A percentile compares a stretch with the other conserved stretches of the same genome.
Conservation (phyloP, 1,139 yeast species). For the Eremothecium coryli region DNA sequence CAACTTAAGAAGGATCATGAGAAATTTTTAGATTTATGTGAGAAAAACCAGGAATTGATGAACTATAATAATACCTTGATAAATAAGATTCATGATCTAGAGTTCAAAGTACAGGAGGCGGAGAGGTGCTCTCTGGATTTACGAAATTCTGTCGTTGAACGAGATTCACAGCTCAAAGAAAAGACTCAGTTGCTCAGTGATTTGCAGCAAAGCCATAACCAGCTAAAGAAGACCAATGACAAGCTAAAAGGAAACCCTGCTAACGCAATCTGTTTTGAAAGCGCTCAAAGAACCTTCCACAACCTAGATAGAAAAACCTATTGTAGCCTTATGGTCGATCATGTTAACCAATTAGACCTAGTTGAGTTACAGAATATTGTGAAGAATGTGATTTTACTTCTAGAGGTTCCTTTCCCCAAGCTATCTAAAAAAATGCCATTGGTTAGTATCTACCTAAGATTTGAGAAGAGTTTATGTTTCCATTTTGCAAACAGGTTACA, state of each 20-base stretch:
- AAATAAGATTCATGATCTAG: slow-evolving; percentile 2
- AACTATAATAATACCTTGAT: slow-evolving; percentile 2
- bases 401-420: slow-evolving; percentile 29
- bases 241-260: slow-evolving; percentile 11
- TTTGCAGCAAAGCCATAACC: slow-evolving; percentile 8
- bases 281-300: slow-evolving; percentile 13
- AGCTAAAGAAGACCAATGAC: slow-evolving; percentile 8
- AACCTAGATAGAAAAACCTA: slow-evolving; percentile 16
- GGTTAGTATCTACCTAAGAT: slow-evolving; percentile 24
- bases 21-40: slow-evolving; percentile 3
- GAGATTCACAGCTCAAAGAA: slow-evolving; percentile 9
- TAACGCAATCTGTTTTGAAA: slow-evolving; percentile 13
- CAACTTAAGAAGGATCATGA: slow-evolving; percentile 3
- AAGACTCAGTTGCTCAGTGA: slow-evolving; percentile 10
- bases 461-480: slow-evolving; percentile 24
- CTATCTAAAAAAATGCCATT: slow-evolving; percentile 26
- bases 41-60: slow-evolving; percentile 5
- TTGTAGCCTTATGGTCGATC: slow-evolving; percentile 20
- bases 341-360: slow-evolving; percentile 22
- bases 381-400: slow-evolving; percentile 25
- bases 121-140: background rate
- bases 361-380: slow-evolving; percentile 28
- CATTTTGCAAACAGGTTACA: slow-evolving; percentile 29
- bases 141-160: slow-evolving; percentile 1
- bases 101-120: slow-evolving; percentile 2